Conservation (phyloP, 805 yeast genomes). For the Ogataea angusta region DNA sequence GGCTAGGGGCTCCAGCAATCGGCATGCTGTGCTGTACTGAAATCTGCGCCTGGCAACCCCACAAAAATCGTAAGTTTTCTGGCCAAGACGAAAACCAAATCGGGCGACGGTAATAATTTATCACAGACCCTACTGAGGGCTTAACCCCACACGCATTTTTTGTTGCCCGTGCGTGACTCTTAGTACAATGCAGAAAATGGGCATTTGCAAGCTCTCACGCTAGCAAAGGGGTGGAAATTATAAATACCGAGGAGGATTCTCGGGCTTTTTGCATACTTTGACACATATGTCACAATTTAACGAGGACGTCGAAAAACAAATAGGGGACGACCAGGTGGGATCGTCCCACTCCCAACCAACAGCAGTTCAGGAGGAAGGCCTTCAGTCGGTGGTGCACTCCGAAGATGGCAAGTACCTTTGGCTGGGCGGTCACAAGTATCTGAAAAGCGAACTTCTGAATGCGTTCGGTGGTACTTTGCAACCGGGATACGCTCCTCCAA, state of each 20-base stretch:
- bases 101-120: not conserved
- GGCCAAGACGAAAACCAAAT: not conserved
- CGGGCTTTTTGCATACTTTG: not conserved
- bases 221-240: not conserved
- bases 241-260: not conserved
- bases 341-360: conserved; percentile 23
- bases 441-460: conserved; percentile 51
- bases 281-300: conserved; percentile 4
- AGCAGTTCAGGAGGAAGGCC: conserved; percentile 18
- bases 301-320: conserved; percentile 23
- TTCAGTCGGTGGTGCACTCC: conserved; percentile 41
- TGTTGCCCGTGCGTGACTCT: not conserved
- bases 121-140: not conserved
- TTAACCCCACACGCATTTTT: conserved; percentile 2
- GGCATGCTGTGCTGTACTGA: not conserved
- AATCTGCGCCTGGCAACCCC: not conserved
- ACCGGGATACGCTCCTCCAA: conserved; percentile 61
- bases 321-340: conserved; percentile 15
- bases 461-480: conserved; percentile 85
- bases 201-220: not conserved
- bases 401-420: conserved; percentile 61
- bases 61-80: not conserved
- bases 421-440: conserved; percentile 70
- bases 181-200: not conserved
- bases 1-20: not conserved